Evolutionary conservation across 495 filamentous ascomycete species (phyloP), one percentile per base, ranked within the genome.

Genomic region (Penicillium samsonianum): DNA sequence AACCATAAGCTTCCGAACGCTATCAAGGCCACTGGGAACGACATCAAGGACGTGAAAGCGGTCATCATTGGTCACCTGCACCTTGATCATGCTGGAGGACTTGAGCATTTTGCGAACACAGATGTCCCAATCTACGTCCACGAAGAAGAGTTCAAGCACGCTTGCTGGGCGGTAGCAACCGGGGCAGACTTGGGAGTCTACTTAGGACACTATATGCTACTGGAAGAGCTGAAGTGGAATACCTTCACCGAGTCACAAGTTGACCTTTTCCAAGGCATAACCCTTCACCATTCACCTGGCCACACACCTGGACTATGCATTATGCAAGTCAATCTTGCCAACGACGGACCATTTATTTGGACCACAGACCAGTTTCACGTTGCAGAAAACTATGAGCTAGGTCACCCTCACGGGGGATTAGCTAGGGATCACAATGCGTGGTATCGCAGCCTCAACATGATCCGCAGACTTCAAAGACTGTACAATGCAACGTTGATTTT

Each of bases 41-140:
- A 75, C 31, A 74, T 84, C 17, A 72, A 78, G 46, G 79, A 84
- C 58, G 62, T 83, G 14, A 81, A 81, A 57, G 80, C 75, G 31
- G 73, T 82, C 2, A 73, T 84, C 16, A 73, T 84, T 17, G 78
- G 81, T 1, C 81, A 84, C 49, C 59, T 84, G 42, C 81, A 84
- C 51, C 59, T 82, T 1, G 80, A 84, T 56, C 80, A 84, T 62
- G 80, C 81, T 0, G 81, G 81, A 0, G 81, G 81, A 0, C 64
- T 84, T 4, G 79, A 82, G 14, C 69, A 76, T 43, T 84, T 81
- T 53, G 25, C 70, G 5, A 67, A 71, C 53, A 83, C 72, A 14
- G 76, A 74, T 45, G 67, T 84, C 2, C 74, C 76, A 19, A 82
- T 83, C 58, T 83, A 75, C 49, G 76, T 80, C 0, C 80, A 84